Evolutionary conservation across 768 basidiomycete genomes (phyloP), one percentile per base, ranked within the genome.

Genomic region (Tephrocybe sp.): DNA sequence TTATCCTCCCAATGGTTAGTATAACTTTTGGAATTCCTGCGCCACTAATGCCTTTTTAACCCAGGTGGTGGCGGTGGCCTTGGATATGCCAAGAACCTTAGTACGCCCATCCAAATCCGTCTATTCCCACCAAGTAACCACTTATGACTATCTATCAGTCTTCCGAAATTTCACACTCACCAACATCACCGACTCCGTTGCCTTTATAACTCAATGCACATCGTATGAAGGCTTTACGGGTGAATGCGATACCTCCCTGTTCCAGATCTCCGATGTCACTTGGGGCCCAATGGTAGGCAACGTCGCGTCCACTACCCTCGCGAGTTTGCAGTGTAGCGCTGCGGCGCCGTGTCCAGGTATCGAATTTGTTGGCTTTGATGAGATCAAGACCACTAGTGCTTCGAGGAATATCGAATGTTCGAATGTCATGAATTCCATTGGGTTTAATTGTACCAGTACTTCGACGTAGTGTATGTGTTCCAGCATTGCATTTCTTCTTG

Each of bases 31-130:
- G 13, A 11, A 14, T 36, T 13, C 1, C 5, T n/a, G 31, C 31
- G 5, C 13, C 26, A 16, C n/a, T 8, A 45, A 17, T 14, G 45
- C 32, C 23, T 39, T 14, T 10, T 39, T 22, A 8, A 6, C 5
- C 4, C 32, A 66, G 64, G 67, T 4, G 66, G 67, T n/a, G 68
- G 67, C 0, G 66, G 68, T 9, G 68, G 68, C 13, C 54, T 62
- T 6, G 68, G 67, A 31, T 64, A 62, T 46, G 68, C 63, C 9
- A 61, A 54, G 33, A 66, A 67, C 49, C 58, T 67, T 35, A 60
- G 60, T 62, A 46, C 3, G 62, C 43, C 11, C 17, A 32, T 38
- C 11, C 3, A 11, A 11, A 39, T 31, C 9, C 45, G 17, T 13
- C 19, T 8, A 1, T 32, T n/a, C 9, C 17, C 13, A 22, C 23